Conservation (phyloP, 805 yeast genomes). For the Metschnikowia colocasiae region DNA sequence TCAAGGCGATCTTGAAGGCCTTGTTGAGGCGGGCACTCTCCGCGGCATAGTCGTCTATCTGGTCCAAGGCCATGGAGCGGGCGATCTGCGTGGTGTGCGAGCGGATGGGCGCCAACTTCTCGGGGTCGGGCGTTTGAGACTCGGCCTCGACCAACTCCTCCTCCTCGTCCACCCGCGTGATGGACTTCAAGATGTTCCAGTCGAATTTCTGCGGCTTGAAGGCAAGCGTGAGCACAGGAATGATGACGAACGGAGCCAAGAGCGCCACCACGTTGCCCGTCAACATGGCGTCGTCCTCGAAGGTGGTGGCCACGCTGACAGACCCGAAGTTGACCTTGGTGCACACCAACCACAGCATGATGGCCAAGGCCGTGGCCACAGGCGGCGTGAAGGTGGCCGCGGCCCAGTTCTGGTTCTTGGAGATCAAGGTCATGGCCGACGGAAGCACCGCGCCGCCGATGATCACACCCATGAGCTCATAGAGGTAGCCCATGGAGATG, state of each 20-base stretch:
- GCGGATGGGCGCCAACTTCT: slow-evolving; percentile 31
- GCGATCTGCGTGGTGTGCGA: slow-evolving; percentile 41
- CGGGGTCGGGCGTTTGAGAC: slow-evolving; percentile 19
- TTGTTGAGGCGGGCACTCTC: slow-evolving; percentile 51
- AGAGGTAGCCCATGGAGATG: slow-evolving; percentile 81
- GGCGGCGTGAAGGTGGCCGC: slow-evolving; percentile 80
- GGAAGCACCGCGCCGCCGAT: slow-evolving; percentile 87
- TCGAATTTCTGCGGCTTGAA: slow-evolving; percentile 74
- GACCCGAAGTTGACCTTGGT: slow-evolving; percentile 33
- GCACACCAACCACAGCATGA: slow-evolving; percentile 52
- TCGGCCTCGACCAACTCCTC: slow-evolving; percentile 53
- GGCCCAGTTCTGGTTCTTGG: slow-evolving; percentile 57
- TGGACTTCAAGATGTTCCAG: slow-evolving; percentile 58
- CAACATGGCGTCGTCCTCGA: slow-evolving; percentile 83
- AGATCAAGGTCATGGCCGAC: slow-evolving; percentile 59
- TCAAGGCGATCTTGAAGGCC: slow-evolving; percentile 60
- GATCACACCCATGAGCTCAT: slow-evolving; percentile 85
- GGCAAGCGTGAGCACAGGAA: slow-evolving; percentile 60
- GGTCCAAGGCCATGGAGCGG: slow-evolving; percentile 30
- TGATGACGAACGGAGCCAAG: slow-evolving; percentile 61
- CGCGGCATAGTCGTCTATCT: slow-evolving; percentile 25
- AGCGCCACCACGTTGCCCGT: slow-evolving; percentile 85
- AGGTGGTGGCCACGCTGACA: slow-evolving; percentile 48
- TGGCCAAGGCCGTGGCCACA: slow-evolving; percentile 68
- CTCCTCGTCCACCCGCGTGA: slow-evolving; percentile 68